Evolutionary conservation across 2,329 filamentous ascomycete genomes (phyloP), one percentile per base, ranked within the genome.

Genomic region (Knufia fluminis): DNA sequence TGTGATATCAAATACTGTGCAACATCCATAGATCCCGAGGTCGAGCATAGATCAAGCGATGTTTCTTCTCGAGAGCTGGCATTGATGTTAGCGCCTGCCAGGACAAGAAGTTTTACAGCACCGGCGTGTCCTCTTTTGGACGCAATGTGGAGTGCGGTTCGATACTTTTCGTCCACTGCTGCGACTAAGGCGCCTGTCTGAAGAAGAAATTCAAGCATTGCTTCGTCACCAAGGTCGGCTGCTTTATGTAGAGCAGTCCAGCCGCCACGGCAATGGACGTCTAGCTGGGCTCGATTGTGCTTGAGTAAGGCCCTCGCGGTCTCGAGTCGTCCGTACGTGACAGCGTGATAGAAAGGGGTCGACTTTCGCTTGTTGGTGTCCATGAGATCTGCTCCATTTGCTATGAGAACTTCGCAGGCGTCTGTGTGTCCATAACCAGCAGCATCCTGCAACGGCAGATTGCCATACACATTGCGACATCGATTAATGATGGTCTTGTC

Each of bases 211-310:
- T 55, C 57, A 32, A 63, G 61, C 16, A 62, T 59, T 10, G 52
- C 44, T 33, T 57, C 52, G n/a, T 60, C 58, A 8, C 54, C 58
- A 19, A 52, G 52, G 23, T 58, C 54, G 10, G 58, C 50, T 16
- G 60, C 60, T 46, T 58, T 57, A 51, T 62, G 60, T 19, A 62
- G 49, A 24, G 61, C 33, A 53, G 59, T 47, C 49, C 55, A 59
- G 49, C 61, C 48, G 31, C 48, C 48, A 9, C 51, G 48, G 19
- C 53, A 54, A 12, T 20, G n/a, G 3, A 40, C 12, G 32, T 59
- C 52, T 12, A 59, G 50, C 44, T 59, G 55, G 12, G 32, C 36
- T n/a, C 49, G 51, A 19, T 52, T 52, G 38, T 54, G 39, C 22
- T 47, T 42, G 17, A 59, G 50, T n/a, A 59, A 49, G 16, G 51